A percentile compares a stretch with the other conserved stretches of the same genome.
Evolutionary conservation across 495 filamentous ascomycete species (phyloP).

Genomic region (Bryoglossum gracile): DNA sequence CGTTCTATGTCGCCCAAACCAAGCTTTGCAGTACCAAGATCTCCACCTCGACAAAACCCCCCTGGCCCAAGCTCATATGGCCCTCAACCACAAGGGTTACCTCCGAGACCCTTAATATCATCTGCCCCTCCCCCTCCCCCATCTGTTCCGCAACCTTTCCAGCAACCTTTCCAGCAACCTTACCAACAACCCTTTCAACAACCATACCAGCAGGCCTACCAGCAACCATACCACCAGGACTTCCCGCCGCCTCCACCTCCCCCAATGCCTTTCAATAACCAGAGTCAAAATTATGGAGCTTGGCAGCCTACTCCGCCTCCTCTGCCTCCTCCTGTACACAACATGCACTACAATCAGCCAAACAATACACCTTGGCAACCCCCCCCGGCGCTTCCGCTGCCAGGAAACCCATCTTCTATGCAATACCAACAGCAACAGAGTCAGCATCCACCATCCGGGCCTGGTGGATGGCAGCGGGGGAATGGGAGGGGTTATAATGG

Average conservation of each 20-base stretch:
- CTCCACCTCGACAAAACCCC: conserved; percentile 3
- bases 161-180: conserved; percentile 3
- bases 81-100: conserved; percentile 17
- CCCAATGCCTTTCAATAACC: conserved; percentile 25
- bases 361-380: conserved; percentile 16
- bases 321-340: conserved; percentile 21
- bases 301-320: conserved; percentile 38
- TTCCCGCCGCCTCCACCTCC: no score
- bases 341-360: conserved; percentile 10
- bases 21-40: conserved; percentile 17
- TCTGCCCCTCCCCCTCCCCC: no score
- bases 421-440: conserved; percentile 9
- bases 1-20: conserved; percentile 25
- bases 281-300: conserved; percentile 21
- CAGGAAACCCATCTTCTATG: conserved; percentile 5
- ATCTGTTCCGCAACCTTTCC: conserved; percentile 26
- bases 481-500: conserved; percentile 20
- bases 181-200: conserved; percentile 10
- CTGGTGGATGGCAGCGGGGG: conserved; percentile 18
- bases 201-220: conserved; percentile 17
- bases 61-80: conserved; percentile 19
- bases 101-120: conserved; percentile 18
- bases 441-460: conserved; percentile 7
- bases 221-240: no score
- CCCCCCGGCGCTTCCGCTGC: conserved; percentile 23